Evolutionary conservation across 208 protist species (phyloP), one percentile per base, ranked within the genome.

Genomic region (Wallacemonas collosoma): DNA sequence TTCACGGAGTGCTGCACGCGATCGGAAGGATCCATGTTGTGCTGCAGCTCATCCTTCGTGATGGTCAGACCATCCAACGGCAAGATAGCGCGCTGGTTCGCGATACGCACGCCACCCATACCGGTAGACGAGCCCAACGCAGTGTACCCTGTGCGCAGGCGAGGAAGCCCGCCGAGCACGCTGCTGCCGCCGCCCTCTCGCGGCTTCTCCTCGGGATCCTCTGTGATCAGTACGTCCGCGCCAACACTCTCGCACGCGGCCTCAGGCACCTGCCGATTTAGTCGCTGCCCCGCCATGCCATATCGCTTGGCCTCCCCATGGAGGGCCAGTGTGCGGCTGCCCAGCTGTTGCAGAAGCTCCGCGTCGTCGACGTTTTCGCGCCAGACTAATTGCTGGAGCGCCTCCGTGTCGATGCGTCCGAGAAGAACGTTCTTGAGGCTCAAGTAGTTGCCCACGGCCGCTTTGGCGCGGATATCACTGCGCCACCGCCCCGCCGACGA

Each of bases 401-500:
- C 76, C 41, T 76, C 73, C 1, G 60, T 80, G 78, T 80, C 82
- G 36, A 82, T 85, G 38, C 74, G 76, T 56, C 82, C 83, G 26
- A 88, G 63, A 60, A 94, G 75, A 3, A 91, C 70, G 64, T 82
- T 85, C 58, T 88, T 86, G 56, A 95, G 68, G 47, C 79, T 90
- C 50, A 85, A 66, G 78, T 91, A 95, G 69, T 95, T 95, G 43
- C 91, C 91, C 2, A 93, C 83, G 3, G 85, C 80, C 8, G 82
- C 80, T 61, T 89, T 88, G 53, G 82, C 75, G n/a, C 86, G 86
- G 4, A 95, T 73, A 61, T 95, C 87, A 44, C 87, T 90, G 35
- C 81, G 77, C 87, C 89, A 96, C 39, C 89, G 82, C 2, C 86
- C 88, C n/a, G 77, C 72, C 5, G 88, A 84, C 0, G 91, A 92